Percentiles rank a stretch among this genome's conserved stretches.
These are phyloP conservation scores for Kentomonas sorsogonicus DNA, from an alignment of 208 protist species.

Conservation along the genomic window DNA sequence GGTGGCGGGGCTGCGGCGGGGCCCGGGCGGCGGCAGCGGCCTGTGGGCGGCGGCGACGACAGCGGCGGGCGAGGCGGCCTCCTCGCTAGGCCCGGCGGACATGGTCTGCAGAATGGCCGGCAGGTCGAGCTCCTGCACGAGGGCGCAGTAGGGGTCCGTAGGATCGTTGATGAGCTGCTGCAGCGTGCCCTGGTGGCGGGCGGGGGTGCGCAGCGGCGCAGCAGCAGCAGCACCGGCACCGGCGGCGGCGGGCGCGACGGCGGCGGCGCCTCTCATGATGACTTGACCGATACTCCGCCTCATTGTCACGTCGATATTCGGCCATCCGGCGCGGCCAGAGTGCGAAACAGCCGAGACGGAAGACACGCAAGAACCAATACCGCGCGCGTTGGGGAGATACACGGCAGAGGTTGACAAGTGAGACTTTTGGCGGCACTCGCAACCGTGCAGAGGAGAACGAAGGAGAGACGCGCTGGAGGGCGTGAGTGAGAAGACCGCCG, in stretches of 20 bases:
- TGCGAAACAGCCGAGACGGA: no score
- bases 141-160: conserved; percentile 44
- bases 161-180: conserved; percentile 40
- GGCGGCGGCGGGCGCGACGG: not conserved
- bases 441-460: no score
- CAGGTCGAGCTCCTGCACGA: conserved; percentile 48
- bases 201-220: not conserved
- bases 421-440: no score
- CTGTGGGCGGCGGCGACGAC: conserved; percentile 7
- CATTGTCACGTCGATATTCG: no score
- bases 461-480: no score
- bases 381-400: no score
- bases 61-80: conserved; percentile 12
- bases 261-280: not conserved
- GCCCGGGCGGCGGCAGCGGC: conserved; percentile 15
- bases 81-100: conserved; percentile 8
- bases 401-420: no score
- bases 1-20: conserved; percentile 1
- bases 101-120: conserved; percentile 36
- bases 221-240: not conserved
- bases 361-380: no score
- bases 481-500: no score
- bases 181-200: conserved; percentile 37
- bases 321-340: no score
- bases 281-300: no score